phyloP scores from a whole-genome alignment of 2,329 filamentous ascomycete species.

The Phyllosticta citriasiana region DNA sequence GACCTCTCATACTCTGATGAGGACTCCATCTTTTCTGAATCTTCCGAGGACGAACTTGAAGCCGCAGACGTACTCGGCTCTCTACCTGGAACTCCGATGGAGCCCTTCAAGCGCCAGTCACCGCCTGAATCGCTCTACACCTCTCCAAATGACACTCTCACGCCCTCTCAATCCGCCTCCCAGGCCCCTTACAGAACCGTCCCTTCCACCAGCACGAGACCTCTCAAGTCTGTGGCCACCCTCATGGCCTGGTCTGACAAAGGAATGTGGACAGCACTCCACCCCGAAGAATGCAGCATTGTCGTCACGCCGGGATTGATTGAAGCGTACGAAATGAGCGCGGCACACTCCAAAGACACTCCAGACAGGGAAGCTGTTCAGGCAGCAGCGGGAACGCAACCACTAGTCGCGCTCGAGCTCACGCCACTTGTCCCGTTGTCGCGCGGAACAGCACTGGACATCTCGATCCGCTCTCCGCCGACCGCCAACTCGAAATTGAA shows the following conservation, averaged over 20 bases:
- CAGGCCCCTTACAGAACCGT: conserved; percentile 57
- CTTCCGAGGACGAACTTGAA: conserved; percentile 49
- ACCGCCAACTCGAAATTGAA: conserved; percentile 60
- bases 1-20: conserved; percentile 44
- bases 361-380: conserved; percentile 27
- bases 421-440: conserved; percentile 85
- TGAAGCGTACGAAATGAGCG: conserved; percentile 49
- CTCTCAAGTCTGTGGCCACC: conserved; percentile 47
- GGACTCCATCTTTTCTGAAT: conserved; percentile 37
- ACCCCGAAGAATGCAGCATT: conserved; percentile 53
- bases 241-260: conserved; percentile 56
- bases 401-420: conserved; percentile 65
- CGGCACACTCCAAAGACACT: conserved; percentile 33
- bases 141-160: conserved; percentile 44
- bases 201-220: conserved; percentile 39
- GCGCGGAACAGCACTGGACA: conserved; percentile 83
- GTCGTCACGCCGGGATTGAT: conserved; percentile 55
- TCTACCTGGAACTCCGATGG: neutral
- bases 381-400: conserved; percentile 20
- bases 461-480: conserved; percentile 84
- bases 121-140: conserved; percentile 30
- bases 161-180: conserved; percentile 73
- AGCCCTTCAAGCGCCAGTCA: conserved; percentile 19
- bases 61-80: conserved; percentile 29
- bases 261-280: conserved; percentile 50